Evolutionary conservation across 805 yeast species (phyloP).

Genomic region (Teunomyces pallodes): DNA sequence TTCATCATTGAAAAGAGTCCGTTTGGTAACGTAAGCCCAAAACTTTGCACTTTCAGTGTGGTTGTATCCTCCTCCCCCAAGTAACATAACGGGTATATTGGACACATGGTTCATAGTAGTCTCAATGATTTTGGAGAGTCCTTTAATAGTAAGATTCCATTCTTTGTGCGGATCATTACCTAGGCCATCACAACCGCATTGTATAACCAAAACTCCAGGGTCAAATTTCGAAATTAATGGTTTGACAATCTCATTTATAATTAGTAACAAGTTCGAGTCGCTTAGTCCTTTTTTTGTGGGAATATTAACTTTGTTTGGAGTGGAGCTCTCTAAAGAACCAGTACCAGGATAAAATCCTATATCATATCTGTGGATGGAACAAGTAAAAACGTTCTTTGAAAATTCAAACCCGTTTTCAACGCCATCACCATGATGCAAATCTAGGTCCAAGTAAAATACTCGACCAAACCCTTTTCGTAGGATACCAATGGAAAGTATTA

Average conservation of each 20-base stretch:
- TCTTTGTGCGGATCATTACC: constrained; percentile 60
- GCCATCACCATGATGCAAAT: constrained; percentile 81
- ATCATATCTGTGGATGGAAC: constrained; percentile 64
- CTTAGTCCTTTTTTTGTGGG: constrained; percentile 58
- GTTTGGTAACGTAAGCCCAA: constrained; percentile 48
- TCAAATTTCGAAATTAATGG: constrained; percentile 37
- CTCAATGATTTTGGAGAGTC: constrained; percentile 38
- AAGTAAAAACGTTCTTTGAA: constrained; percentile 54
- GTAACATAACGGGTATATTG: constrained; percentile 40
- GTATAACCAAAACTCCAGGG: constrained; percentile 59
- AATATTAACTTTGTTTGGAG: constrained; percentile 43
- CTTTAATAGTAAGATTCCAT: constrained; percentile 66
- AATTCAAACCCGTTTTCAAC: constrained; percentile 63
- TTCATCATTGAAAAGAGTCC: constrained; percentile 14
- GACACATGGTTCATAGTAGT: constrained; percentile 21
- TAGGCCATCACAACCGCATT: constrained; percentile 75
- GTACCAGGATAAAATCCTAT: constrained; percentile 75
- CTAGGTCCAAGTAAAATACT: constrained; percentile 66
- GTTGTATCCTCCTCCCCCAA: constrained; percentile 82
- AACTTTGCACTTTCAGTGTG: constrained; percentile 59
- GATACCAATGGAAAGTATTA: constrained; percentile 53
- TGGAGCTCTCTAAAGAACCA: constrained; percentile 42
- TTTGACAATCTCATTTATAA: constrained; percentile 40
- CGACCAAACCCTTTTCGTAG: constrained; percentile 46
- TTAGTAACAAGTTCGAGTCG: constrained; percentile 39